These are phyloP conservation scores for Phytopythium chamaehyphon DNA, from an alignment of 352 stramenopile genomes.

Conservation along the genomic window DNA sequence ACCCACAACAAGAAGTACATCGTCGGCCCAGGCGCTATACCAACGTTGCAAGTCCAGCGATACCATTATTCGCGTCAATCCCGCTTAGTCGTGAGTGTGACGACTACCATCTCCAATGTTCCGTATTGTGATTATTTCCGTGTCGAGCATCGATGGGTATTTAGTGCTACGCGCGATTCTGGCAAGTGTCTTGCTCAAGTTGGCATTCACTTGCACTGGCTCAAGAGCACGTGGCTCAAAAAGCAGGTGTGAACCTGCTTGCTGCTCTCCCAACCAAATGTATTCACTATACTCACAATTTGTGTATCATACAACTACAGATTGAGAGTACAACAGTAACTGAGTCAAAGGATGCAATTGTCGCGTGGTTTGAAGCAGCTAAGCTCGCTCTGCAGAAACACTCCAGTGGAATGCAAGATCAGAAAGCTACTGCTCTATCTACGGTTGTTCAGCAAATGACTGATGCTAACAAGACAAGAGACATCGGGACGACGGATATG, in stretches of 20 bases:
- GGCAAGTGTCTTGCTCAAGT: constrained; percentile 47
- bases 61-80: constrained; percentile 41
- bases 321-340: constrained; percentile 78
- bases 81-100: constrained; percentile 69
- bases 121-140: constrained; percentile 88
- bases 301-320: too few relatives aligned
- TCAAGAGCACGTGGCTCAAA: constrained; percentile 86
- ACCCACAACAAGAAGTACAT: constrained; percentile 90
- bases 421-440: neutral
- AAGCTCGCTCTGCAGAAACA: constrained; percentile 12
- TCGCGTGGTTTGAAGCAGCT: constrained; percentile 48
- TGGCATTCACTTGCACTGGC: constrained; percentile 67
- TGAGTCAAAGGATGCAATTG: constrained; percentile 57
- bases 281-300: too few relatives aligned
- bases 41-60: constrained; percentile 65
- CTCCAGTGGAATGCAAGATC: neutral
- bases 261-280: too few relatives aligned
- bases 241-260: constrained; percentile 56
- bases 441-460: neutral
- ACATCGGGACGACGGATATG: neutral
- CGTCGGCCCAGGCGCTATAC: constrained; percentile 73
- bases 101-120: constrained; percentile 66
- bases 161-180: constrained; percentile 46
- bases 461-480: neutral
- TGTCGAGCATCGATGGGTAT: constrained; percentile 83